These are phyloP conservation scores for Yarrowia sp. DNA, from an alignment of 805 yeast genomes.

Conservation along the genomic window DNA sequence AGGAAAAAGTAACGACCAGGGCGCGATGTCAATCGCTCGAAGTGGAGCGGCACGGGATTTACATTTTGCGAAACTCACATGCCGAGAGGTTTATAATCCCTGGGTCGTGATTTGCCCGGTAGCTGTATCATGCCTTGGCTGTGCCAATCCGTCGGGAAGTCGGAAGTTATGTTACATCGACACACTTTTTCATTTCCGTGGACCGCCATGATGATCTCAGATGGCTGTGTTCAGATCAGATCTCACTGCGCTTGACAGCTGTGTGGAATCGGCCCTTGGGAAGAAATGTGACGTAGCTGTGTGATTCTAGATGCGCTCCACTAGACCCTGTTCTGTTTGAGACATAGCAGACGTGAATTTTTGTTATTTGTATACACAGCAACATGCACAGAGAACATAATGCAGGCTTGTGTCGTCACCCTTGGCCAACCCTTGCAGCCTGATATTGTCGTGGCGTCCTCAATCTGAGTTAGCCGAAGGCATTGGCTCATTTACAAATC, in stretches of 20 bases:
- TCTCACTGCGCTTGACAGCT: conserved; percentile 2
- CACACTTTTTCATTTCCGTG: not conserved
- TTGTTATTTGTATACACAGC: conserved; percentile 2
- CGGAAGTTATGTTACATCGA: not conserved
- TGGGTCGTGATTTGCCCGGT: not conserved
- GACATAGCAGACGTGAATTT: not conserved
- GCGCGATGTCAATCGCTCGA: not conserved
- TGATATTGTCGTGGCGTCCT: not conserved
- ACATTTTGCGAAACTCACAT: not conserved
- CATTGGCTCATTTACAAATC: not conserved
- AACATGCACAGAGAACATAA: not conserved
- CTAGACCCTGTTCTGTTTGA: conserved; percentile 4
- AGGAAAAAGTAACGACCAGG: not conserved
- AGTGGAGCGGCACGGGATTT: not conserved
- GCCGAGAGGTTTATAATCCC: not conserved
- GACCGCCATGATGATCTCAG: not conserved
- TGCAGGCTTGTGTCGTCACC: conserved; percentile 3
- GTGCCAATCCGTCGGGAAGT: not conserved
- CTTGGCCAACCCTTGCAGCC: conserved; percentile 3
- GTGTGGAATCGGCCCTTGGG: conserved; percentile 7
- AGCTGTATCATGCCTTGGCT: no score
- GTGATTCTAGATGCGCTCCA: not conserved
- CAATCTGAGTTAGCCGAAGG: not conserved
- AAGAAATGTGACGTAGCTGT: not conserved
- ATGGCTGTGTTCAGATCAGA: not conserved